Base-by-base conservation (phyloP, 179 eudicot genomes). In the Nepenthes alata region DNA sequence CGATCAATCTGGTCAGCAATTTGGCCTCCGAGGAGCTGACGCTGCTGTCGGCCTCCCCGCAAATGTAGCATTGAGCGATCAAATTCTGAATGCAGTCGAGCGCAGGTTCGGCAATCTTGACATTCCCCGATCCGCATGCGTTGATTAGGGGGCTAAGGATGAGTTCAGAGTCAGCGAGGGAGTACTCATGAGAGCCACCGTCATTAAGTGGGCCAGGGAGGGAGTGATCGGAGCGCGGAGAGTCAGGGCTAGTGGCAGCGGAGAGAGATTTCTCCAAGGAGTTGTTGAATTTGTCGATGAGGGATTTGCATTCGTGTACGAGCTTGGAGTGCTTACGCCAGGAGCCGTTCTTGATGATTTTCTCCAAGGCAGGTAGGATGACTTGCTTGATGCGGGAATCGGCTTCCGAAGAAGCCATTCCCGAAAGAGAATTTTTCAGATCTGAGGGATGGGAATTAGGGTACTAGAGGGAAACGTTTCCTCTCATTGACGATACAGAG, bases 341-440 rank as follows among this genome's bases (percentile, higher is more conserved):
- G 2, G 96, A 86, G 4, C 82, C 86, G 63, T 78, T 89, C 45
- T 86, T 91, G 72, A 89, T 81, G 75, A 91, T 83, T 72, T 81
- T 89, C 44, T 89, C 88, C 7, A 91, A 70, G 53, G 89, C 62
- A 3, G 98, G 96, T 68, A 74, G 39, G 25, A 91, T 60, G 57
- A 85, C 76, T 65, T 74, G 79, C 55, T 72, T 77, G 11, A 89
- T 84, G 47, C 95, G 89, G 83, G 98, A 85, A 77, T 89, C 84
- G 79, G 97, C 88, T 80, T 88, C 97, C 88, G 88, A 37, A 62
- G 96, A 91, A 84, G 97, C 94, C 97, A 91, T 88, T 77, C 89
- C 89, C 81, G 72, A 37, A 15, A 11, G 39, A 8, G 35, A 35
- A 47, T 38, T 47, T 35, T 1, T 49, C 48, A 60, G 72, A 63